Percentiles rank a stretch among this genome's conserved stretches.
phyloP scores from a whole-genome alignment of 257 asterid species.

The Solanum corneliomulleri region DNA sequence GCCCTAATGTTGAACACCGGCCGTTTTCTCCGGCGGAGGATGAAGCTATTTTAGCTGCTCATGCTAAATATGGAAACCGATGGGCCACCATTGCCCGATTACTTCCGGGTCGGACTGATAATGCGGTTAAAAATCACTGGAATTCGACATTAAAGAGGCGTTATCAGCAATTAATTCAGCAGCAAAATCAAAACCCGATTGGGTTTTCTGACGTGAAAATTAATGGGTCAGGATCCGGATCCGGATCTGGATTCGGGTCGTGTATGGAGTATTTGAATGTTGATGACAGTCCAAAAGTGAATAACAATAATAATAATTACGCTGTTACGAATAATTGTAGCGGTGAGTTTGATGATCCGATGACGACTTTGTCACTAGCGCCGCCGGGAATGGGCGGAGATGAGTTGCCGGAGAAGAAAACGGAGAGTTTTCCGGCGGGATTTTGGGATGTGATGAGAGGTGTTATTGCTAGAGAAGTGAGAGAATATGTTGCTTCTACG shows the following conservation, averaged over 20 bases:
- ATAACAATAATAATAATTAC: background rate
- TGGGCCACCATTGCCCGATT: slow-evolving; percentile 89
- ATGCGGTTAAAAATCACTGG: slow-evolving; percentile 83
- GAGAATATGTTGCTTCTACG: slow-evolving; percentile 55
- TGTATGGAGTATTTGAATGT: background rate
- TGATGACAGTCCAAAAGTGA: background rate
- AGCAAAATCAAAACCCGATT: background rate
- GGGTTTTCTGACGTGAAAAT: background rate
- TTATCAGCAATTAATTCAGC: slow-evolving; percentile 2
- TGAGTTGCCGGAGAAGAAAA: slow-evolving; percentile 11
- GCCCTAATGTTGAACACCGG: slow-evolving; percentile 74
- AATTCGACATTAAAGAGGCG: slow-evolving; percentile 62
- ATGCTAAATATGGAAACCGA: slow-evolving; percentile 48
- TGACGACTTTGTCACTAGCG: slow-evolving; percentile 60
- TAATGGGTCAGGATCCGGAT: background rate
- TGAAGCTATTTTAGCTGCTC: slow-evolving; percentile 56
- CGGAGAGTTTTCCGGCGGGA: slow-evolving; percentile 33
- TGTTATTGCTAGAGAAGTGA: slow-evolving; percentile 65
- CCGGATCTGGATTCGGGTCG: background rate
- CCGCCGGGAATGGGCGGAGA: slow-evolving; percentile 51
- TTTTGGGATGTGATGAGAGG: slow-evolving; percentile 74
- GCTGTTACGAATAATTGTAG: background rate
- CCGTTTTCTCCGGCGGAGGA: slow-evolving; percentile 68
- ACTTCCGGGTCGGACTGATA: slow-evolving; percentile 82
- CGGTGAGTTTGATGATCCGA: slow-evolving; percentile 50